Evolutionary conservation across 306 rosid species (phyloP).

Genomic region (Rosa persica): DNA sequence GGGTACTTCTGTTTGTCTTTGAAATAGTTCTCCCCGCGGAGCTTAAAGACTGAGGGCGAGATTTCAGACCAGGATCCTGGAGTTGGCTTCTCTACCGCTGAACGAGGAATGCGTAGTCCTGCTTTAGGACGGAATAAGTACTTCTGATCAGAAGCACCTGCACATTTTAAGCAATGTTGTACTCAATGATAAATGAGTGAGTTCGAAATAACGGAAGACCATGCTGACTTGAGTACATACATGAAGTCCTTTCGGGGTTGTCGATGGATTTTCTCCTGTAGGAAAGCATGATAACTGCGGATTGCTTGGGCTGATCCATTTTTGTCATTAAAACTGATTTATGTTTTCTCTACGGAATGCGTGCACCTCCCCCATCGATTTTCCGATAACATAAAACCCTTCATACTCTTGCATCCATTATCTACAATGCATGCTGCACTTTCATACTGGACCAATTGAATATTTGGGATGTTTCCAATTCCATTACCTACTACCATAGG

Average conservation of each 20-base stretch:
- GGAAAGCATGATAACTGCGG: slow-evolving; percentile 66
- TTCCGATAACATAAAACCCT: slow-evolving; percentile 65
- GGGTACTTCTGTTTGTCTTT: slow-evolving; percentile 70
- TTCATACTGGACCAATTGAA: slow-evolving; percentile 71
- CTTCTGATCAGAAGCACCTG: slow-evolving; percentile 69
- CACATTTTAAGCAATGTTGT: slow-evolving; percentile 1
- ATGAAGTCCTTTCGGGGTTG: slow-evolving; percentile 41
- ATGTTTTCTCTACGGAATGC: slow-evolving; percentile 47
- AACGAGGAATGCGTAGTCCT: slow-evolving; percentile 52
- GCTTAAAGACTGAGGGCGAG: slow-evolving; percentile 73
- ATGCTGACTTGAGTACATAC: slow-evolving; percentile 40
- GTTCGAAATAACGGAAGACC: background rate
- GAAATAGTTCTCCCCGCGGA: slow-evolving; percentile 77
- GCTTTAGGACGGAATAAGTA: slow-evolving; percentile 60
- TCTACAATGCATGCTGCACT: slow-evolving; percentile 65
- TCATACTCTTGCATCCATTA: slow-evolving; percentile 47
- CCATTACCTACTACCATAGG: slow-evolving; percentile 34
- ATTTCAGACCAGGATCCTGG: slow-evolving; percentile 67
- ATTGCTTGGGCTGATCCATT: slow-evolving; percentile 37
- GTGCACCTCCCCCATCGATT: slow-evolving; percentile 48
- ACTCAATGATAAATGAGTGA: background rate
- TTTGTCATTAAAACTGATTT: slow-evolving; percentile 48
- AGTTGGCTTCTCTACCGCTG: slow-evolving; percentile 46
- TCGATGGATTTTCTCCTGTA: slow-evolving; percentile 64
- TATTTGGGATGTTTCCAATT: slow-evolving; percentile 47